Evolutionary conservation across 2,329 filamentous ascomycete genomes (phyloP).

Genomic region (Exophiala mesophila): DNA sequence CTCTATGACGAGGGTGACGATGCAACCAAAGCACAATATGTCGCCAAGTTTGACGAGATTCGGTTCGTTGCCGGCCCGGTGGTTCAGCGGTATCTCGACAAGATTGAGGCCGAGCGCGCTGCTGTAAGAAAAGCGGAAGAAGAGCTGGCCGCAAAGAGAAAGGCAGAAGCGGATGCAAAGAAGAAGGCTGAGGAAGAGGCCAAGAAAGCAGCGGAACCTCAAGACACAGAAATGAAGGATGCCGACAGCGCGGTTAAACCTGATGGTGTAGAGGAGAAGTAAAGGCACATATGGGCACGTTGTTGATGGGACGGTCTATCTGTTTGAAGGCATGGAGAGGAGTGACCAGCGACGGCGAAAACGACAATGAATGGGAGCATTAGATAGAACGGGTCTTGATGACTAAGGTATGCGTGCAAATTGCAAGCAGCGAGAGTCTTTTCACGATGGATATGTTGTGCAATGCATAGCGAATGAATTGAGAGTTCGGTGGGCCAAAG

Average conservation of each 20-base stretch:
- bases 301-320: neutral
- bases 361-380: too few species aligned
- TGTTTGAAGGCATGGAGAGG: too few species aligned
- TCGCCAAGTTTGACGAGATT: slow-evolving; percentile 94
- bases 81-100: slow-evolving; percentile 91
- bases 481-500: too few species aligned
- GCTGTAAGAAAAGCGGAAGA: slow-evolving; percentile 64
- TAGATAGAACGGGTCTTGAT: too few species aligned
- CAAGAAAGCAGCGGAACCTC: slow-evolving; percentile 46
- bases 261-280: slow-evolving; percentile 29
- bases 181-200: slow-evolving; percentile 67
- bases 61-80: slow-evolving; percentile 85
- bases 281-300: slow-evolving; percentile 3
- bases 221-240: slow-evolving; percentile 57
- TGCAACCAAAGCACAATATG: slow-evolving; percentile 85
- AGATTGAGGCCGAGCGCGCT: slow-evolving; percentile 80
- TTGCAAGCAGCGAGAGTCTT: neutral
- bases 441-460: slow-evolving; percentile 13
- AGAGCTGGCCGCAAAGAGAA: slow-evolving; percentile 57
- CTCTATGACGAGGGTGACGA: slow-evolving; percentile 97
- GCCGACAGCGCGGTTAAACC: slow-evolving; percentile 40
- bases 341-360: too few species aligned
- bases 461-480: slow-evolving; percentile 18
- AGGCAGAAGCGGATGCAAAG: slow-evolving; percentile 66
- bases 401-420: too few species aligned